phyloP scores from a whole-genome alignment of 208 protist genomes.

The Porcisia hertigi region DNA sequence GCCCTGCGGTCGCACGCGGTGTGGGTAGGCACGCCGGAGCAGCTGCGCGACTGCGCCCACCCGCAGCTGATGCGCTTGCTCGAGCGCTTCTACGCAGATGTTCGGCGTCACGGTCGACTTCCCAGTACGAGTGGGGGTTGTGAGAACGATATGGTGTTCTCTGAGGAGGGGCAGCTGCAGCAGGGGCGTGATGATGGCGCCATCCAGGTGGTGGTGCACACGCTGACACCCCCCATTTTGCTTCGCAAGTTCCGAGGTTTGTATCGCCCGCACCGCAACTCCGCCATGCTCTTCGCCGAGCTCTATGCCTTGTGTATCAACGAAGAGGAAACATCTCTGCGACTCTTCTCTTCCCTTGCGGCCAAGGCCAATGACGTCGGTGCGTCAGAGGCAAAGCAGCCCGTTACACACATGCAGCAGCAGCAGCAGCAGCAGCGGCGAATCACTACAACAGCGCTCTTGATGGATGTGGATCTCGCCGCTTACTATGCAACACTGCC shows the following conservation, averaged over 20 bases:
- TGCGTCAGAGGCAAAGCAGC: neutral
- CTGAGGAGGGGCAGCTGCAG: neutral
- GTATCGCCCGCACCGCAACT: slow-evolving; percentile 35
- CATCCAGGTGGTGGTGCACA: slow-evolving; percentile 10
- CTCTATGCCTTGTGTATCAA: slow-evolving; percentile 33
- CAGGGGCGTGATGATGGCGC: neutral
- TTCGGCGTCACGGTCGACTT: neutral
- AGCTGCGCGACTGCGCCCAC: slow-evolving; percentile 19
- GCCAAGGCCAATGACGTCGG: neutral
- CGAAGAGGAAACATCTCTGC: slow-evolving; percentile 22
- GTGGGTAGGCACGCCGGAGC: slow-evolving; percentile 8
- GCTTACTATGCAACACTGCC: slow-evolving; percentile 58
- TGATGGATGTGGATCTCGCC: slow-evolving; percentile 60
- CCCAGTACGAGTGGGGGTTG: neutral
- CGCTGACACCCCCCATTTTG: slow-evolving; percentile 41
- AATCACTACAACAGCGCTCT: slow-evolving; percentile 27
- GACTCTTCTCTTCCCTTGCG: neutral
- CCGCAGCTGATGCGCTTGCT: slow-evolving; percentile 25
- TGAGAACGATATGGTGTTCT: no score
- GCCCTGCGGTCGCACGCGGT: slow-evolving; percentile 29
- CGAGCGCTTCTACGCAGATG: slow-evolving; percentile 25
- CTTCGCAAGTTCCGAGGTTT: slow-evolving; percentile 33
- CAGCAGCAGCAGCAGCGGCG: neutral
- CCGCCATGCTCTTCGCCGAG: slow-evolving; percentile 28
- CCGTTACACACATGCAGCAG: no score